Conservation (phyloP, 2,329 filamentous ascomycete species). For the Chaetomiaceae sp. region DNA sequence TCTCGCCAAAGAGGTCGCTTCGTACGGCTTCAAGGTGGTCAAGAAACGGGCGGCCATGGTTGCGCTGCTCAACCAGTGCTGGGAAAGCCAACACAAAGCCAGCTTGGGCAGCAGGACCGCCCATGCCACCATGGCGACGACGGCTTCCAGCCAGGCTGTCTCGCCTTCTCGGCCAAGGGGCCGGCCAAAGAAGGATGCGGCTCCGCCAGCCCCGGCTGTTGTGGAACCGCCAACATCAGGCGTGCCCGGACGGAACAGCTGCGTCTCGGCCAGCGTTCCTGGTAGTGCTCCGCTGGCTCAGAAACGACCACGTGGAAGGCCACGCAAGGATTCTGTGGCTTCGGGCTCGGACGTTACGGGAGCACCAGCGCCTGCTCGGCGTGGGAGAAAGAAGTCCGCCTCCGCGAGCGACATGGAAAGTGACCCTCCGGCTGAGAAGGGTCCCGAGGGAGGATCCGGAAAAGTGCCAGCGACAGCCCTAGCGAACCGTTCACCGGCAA, state of each 20-base stretch:
- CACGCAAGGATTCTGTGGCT: conserved; percentile 31
- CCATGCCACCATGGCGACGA: conserved; percentile 20
- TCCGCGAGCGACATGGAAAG: background rate
- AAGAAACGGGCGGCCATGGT: conserved; percentile 67
- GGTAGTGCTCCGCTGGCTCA: conserved; percentile 6
- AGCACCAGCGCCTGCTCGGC: background rate
- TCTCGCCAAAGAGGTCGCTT: conserved; percentile 56
- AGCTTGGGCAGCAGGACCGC: conserved; percentile 3
- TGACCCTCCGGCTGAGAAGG: conserved; percentile 26
- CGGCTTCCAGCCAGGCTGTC: conserved; percentile 4
- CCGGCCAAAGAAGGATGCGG: conserved; percentile 33
- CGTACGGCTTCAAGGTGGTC: conserved; percentile 69
- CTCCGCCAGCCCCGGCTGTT: background rate
- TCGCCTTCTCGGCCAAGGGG: conserved; percentile 28
- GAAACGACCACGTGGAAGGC: conserved; percentile 28
- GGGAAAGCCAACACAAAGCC: conserved; percentile 53
- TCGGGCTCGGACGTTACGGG: background rate
- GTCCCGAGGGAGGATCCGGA: no score
- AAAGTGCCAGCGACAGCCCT: conserved; percentile 3
- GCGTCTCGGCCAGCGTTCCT: background rate
- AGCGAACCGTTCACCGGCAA: conserved; percentile 6
- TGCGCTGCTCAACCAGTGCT: conserved; percentile 64
- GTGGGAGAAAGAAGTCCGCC: background rate
- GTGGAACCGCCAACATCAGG: background rate
- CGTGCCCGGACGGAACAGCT: background rate